A percentile compares a stretch with the other conserved stretches of the same genome.
These are phyloP conservation scores for Madurella mycetomatis DNA, from an alignment of 2,329 filamentous ascomycete genomes.

Conservation along the genomic window DNA sequence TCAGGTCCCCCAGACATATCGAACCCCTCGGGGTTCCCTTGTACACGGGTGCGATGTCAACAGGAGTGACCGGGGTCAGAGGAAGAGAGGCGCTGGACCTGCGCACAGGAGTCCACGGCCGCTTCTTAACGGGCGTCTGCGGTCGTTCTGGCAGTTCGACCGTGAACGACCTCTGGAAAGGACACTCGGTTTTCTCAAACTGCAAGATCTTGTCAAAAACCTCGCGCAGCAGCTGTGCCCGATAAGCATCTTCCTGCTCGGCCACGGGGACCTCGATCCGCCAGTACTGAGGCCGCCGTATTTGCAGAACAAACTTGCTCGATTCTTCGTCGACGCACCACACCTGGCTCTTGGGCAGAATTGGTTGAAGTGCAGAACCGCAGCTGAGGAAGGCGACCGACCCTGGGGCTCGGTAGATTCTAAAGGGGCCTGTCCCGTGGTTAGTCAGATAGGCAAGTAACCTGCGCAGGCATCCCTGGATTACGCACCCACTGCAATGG, in stretches of 20 bases:
- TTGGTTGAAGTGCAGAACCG: constrained; percentile 76
- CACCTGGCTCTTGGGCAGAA: constrained; percentile 84
- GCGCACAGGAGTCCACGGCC: constrained; percentile 60
- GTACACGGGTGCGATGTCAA: constrained; percentile 18
- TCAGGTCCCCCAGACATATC: constrained; percentile 13
- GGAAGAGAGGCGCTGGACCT: constrained; percentile 28
- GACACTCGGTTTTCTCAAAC: constrained; percentile 85
- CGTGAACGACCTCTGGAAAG: constrained; percentile 73
- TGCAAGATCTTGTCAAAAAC: constrained; percentile 69
- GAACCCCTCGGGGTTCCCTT: constrained; percentile 17
- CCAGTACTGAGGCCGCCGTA: constrained; percentile 80
- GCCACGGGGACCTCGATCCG: constrained; percentile 76
- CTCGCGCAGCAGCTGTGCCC: constrained; percentile 62
- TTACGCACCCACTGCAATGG: constrained; percentile 67
- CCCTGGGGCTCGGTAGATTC: constrained; percentile 80
- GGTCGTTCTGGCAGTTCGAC: constrained; percentile 68
- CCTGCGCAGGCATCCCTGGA: background rate
- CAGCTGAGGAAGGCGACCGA: constrained; percentile 87
- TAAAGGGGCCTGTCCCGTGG: constrained; percentile 56
- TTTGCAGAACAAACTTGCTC: constrained; percentile 79
- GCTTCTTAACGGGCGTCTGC: constrained; percentile 60
- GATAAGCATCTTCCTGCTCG: constrained; percentile 57
- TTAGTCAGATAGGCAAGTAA: constrained; percentile 13
- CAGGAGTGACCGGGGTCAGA: constrained; percentile 25
- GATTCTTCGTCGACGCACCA: constrained; percentile 86